Conservation (phyloP, 768 basidiomycete species). For the Cubamyces sp. region DNA sequence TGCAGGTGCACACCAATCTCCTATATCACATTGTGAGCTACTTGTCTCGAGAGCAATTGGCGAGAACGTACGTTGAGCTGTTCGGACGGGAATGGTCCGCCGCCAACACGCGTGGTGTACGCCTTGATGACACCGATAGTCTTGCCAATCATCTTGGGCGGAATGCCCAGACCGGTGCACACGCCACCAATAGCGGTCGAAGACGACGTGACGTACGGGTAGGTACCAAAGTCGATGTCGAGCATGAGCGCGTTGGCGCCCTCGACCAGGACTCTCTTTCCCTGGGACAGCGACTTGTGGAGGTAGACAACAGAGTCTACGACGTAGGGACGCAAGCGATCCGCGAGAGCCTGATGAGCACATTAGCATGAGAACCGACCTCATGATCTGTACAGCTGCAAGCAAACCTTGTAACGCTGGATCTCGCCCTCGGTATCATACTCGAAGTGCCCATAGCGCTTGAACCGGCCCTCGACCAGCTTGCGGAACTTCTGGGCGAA, state of each 20-base stretch:
- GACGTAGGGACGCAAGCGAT: slow-evolving; percentile 84
- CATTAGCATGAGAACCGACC: not conserved
- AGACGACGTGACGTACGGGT: slow-evolving; percentile 96
- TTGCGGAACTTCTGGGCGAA: slow-evolving; percentile 94
- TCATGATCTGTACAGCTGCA: not conserved
- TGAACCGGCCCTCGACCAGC: slow-evolving; percentile 95
- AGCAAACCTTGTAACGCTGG: slow-evolving; percentile 80
- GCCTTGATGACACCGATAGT: slow-evolving; percentile 96
- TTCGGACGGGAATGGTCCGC: slow-evolving; percentile 97
- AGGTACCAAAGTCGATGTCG: slow-evolving; percentile 97
- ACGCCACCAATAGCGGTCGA: slow-evolving; percentile 94
- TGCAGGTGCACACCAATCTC: slow-evolving; percentile 85
- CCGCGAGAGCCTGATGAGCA: slow-evolving; percentile 72
- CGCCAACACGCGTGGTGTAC: slow-evolving; percentile 98
- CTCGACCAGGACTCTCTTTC: slow-evolving; percentile 89
- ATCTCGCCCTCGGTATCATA: slow-evolving; percentile 99
- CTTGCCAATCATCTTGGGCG: slow-evolving; percentile 85
- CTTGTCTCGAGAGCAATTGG: not conserved
- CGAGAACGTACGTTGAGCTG: slow-evolving; percentile 73
- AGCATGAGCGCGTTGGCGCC: slow-evolving; percentile 99
- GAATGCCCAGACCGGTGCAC: slow-evolving; percentile 96
- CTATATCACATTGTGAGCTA: slow-evolving; percentile 41
- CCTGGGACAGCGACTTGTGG: slow-evolving; percentile 73
- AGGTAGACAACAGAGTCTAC: slow-evolving; percentile 87
- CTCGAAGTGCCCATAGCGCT: slow-evolving; percentile 96